phyloP scores from a whole-genome alignment of 2,329 filamentous ascomycete genomes.

The Mycocentrospora acerina region DNA sequence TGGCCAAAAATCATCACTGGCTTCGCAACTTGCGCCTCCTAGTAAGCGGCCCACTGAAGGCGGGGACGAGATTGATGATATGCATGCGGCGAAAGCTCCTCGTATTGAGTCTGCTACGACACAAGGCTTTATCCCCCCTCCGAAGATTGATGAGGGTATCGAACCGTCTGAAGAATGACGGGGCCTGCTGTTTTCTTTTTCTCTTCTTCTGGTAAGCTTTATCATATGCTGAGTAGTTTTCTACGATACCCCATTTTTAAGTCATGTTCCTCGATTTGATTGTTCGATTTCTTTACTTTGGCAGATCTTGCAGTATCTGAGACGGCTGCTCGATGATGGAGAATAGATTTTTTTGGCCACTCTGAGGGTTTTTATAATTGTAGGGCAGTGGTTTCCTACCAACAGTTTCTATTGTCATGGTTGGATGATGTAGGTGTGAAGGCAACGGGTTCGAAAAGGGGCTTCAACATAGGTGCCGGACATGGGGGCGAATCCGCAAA shows the following conservation, averaged over 20 bases:
- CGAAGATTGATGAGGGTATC: slow-evolving; percentile 49
- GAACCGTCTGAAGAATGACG: slow-evolving; percentile 24
- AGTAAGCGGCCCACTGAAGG: slow-evolving; percentile 23
- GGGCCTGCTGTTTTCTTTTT: slow-evolving; percentile 2
- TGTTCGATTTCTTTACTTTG: not conserved
- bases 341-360: too few relatives aligned
- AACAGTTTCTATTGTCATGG: too few relatives aligned
- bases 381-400: too few relatives aligned
- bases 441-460: too few relatives aligned
- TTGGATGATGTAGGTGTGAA: too few relatives aligned
- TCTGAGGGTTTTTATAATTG: too few relatives aligned
- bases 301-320: not conserved
- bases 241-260: slow-evolving; percentile 9
- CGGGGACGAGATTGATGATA: slow-evolving; percentile 18
- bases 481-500: too few relatives aligned
- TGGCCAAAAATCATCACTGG: slow-evolving; percentile 15
- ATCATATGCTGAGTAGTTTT: slow-evolving; percentile 6
- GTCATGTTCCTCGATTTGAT: too few relatives aligned
- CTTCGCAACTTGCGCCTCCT: slow-evolving; percentile 19
- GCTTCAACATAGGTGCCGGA: too few relatives aligned
- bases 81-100: slow-evolving; percentile 40
- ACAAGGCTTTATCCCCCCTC: slow-evolving; percentile 43
- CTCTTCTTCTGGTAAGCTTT: slow-evolving; percentile 1
- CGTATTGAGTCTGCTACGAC: slow-evolving; percentile 33
- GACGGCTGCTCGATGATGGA: not conserved